A percentile compares a stretch with the other conserved stretches of the same genome.
These are phyloP conservation scores for Cercospora sp. DNA, from an alignment of 2,329 filamentous ascomycete species.

Conservation along the genomic window DNA sequence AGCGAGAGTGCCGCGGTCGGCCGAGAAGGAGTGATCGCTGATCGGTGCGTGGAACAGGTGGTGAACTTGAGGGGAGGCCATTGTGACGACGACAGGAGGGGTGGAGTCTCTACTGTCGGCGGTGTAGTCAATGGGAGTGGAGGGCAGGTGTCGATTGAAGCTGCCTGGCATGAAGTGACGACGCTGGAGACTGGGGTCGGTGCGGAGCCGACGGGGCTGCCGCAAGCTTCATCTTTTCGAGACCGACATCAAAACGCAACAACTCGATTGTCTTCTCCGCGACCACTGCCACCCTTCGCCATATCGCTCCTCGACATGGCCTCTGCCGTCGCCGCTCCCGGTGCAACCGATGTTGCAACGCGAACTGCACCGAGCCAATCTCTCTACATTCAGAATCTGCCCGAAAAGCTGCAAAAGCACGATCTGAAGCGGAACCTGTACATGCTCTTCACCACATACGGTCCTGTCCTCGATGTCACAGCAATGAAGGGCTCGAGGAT, in stretches of 20 bases:
- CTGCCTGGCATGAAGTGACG: slow-evolving; percentile 18
- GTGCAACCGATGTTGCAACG: slow-evolving; percentile 10
- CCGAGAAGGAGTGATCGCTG: slow-evolving; percentile 96
- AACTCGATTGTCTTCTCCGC: not conserved
- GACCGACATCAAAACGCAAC: not conserved
- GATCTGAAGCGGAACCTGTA: slow-evolving; percentile 87
- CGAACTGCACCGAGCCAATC: slow-evolving; percentile 48
- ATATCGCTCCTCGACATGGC: slow-evolving; percentile 4
- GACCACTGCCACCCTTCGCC: not conserved
- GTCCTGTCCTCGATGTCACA: slow-evolving; percentile 86
- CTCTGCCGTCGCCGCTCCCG: slow-evolving; percentile 5
- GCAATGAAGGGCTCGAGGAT: slow-evolving; percentile 87
- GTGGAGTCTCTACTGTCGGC: slow-evolving; percentile 86
- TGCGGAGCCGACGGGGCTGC: slow-evolving; percentile 10
- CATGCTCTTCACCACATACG: slow-evolving; percentile 91
- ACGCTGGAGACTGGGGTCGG: slow-evolving; percentile 9
- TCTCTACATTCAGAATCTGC: slow-evolving; percentile 86
- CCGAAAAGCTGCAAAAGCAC: slow-evolving; percentile 83
- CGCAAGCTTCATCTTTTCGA: slow-evolving; percentile 9
- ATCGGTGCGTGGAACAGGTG: slow-evolving; percentile 97
- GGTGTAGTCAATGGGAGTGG: slow-evolving; percentile 4
- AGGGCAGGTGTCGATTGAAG: slow-evolving; percentile 3
- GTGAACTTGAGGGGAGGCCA: slow-evolving; percentile 87
- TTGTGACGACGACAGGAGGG: slow-evolving; percentile 70
- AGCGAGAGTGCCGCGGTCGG: slow-evolving; percentile 82